phyloP scores from a whole-genome alignment of 192 early-diverging fungal species.

The Entomortierella parvispora region DNA sequence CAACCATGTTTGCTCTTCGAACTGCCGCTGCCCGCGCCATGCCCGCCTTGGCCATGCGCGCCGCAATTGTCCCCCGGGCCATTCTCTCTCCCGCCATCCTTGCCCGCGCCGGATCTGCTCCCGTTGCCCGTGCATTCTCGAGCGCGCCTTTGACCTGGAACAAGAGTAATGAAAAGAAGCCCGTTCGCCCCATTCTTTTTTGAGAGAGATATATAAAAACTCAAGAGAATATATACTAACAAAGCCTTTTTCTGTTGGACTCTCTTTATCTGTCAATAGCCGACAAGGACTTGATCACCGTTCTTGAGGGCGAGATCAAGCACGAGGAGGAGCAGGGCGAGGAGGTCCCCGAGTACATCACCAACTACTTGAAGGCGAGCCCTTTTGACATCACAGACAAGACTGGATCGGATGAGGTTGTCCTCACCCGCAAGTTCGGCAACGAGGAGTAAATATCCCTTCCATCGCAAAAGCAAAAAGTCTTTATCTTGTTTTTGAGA shows the following conservation, averaged over 20 bases:
- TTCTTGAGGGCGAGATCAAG: conserved; percentile 43
- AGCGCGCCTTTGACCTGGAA: conserved; percentile 32
- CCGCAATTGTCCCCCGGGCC: conserved; percentile 27
- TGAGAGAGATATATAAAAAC: too few relatives aligned
- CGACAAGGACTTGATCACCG: conserved; percentile 31
- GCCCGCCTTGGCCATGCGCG: conserved; percentile 50
- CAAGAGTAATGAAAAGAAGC: conserved; percentile 21
- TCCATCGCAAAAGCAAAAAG: too few relatives aligned
- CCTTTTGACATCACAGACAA: conserved; percentile 80
- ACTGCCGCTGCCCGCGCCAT: conserved; percentile 45
- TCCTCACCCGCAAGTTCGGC: conserved; percentile 85
- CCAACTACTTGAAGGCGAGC: conserved; percentile 43
- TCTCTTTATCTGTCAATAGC: conserved; percentile 8
- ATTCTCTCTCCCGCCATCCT: conserved; percentile 26
- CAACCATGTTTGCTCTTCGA: conserved; percentile 42
- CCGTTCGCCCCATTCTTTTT: too few relatives aligned
- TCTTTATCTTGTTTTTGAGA: conserved; percentile 6
- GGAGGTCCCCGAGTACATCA: conserved; percentile 43
- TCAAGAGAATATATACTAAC: too few relatives aligned
- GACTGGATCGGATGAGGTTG: conserved; percentile 80
- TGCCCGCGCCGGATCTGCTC: conserved; percentile 34
- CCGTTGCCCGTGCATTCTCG: conserved; percentile 33
- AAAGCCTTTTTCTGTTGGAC: too few relatives aligned
- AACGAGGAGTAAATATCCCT: conserved; percentile 92
- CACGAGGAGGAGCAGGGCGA: conserved; percentile 50